Conservation (phyloP, 495 filamentous ascomycete species). For the Hyaloscypha finlandica region DNA sequence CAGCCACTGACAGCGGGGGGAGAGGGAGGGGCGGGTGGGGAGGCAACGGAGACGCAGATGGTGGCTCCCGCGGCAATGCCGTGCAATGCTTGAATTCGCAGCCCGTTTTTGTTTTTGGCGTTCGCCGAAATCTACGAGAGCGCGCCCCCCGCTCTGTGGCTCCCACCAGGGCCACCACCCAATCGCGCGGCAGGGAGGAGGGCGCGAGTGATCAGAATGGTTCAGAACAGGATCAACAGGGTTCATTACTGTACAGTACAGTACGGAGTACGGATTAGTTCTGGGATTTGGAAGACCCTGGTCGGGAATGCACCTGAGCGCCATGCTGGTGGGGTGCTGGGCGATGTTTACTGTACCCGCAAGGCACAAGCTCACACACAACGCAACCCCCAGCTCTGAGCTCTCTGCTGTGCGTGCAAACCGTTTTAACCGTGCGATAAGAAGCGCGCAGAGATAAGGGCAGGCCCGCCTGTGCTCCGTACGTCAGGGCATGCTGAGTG, state of each 20-base stretch:
- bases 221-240: neutral
- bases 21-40: neutral
- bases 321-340: neutral
- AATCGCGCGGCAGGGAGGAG: neutral
- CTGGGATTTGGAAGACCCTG: neutral
- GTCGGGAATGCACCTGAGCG: neutral
- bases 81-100: slow-evolving; percentile 28
- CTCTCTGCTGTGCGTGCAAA: neutral
- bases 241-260: too few relatives aligned
- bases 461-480: neutral
- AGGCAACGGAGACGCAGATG: slow-evolving; percentile 23
- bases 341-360: neutral
- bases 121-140: slow-evolving; percentile 6
- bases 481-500: too few relatives aligned
- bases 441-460: neutral
- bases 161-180: neutral
- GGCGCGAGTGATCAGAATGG: neutral
- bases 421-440: neutral
- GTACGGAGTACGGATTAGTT: neutral
- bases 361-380: neutral
- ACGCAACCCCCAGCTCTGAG: neutral
- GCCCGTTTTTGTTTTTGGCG: slow-evolving; percentile 28
- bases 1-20: slow-evolving; percentile 17
- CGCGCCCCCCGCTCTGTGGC: neutral
- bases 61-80: slow-evolving; percentile 33